Evolutionary conservation across 495 filamentous ascomycete genomes (phyloP), one percentile per base, ranked within the genome.

Genomic region (Podospora appendiculata): DNA sequence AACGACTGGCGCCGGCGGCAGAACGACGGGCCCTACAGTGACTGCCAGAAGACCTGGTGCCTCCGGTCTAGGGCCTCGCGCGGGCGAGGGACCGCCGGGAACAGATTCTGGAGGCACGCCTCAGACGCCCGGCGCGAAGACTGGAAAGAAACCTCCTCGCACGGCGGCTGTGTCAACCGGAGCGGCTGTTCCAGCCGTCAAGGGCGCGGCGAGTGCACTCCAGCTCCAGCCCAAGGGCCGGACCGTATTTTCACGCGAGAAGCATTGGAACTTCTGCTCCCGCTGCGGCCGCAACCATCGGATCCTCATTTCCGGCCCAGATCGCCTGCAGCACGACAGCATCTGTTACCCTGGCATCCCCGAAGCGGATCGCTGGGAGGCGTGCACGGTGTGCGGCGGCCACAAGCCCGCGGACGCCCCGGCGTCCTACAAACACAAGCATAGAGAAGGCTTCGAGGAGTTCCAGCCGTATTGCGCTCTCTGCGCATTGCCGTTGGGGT

Each of bases 251-350:
- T n/a, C 5, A 11, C 38, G 50, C 34, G 47, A 55, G 19, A 11
- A 7, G 9, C 6, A 32, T 11, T 59, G 55, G 55, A 34, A 33
- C 7, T 60, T 52, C 35, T 68, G 65, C 32, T 13, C 62, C 19
- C 53, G 53, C 33, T 66, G 67, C 55, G 60, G 61, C 1, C 58
- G 63, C 12, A 38, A 68, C 33, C 59, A 60, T 44, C 4, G 1
- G 0, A 17, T 43, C 9, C 42, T 70, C 32, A 41, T 54, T 0
- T 48, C 48, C 4, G 8, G 8, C 0, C 14, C 25, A 9, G 66
- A 69, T 42, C 58, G 53, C 34, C 6, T 11, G n/a, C 45, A 55
- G 11, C 66, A 69, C 48, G 55, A 61, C 41, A 17, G 18, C 8
- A 10, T 55, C 8, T 67, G 64, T 46, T 52, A 52, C 35, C 58